Evolutionary conservation across 1,139 yeast species (phyloP), one percentile per base, ranked within the genome.

Genomic region (Suhomyces ambrosiae): DNA sequence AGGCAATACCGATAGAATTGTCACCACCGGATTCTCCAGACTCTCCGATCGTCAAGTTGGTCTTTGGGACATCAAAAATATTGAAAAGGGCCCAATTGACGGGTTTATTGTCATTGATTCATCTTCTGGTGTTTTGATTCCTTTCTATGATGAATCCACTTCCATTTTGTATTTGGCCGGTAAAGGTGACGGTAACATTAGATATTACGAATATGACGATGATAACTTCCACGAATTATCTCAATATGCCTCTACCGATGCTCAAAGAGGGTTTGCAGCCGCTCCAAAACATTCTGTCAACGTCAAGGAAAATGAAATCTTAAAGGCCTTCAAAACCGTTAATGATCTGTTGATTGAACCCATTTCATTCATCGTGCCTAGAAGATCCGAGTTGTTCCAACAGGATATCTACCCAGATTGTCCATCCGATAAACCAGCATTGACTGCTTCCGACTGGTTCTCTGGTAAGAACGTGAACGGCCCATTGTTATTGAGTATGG

Each of bases 151-250:
- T 56, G 85, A 79, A 27, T 79, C 86, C 28, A 88, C 87, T 37
- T 79, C 82, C 42, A 80, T 90, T 41, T 71, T 94, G 45, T 92
- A 85, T 58, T 71, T 92, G 47, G 97, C 96, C 24, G 98, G 98
- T 50, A 92, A 92, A 63, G 99, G 98, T 60, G 98, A 92, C 61
- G 97, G 98, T 54, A 92, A 92, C 61, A 88, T 92, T 56, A 86
- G 97, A 55, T 90, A 90, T 65, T 89, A 71, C 56, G 97, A 92
- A 64, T 87, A 76, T 58, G 86, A 81, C 48, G 80, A 85, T 51
- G 97, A 92, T 55, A 83, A 80, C 50, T 71, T 92, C 45, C 80
- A 72, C 62, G 89, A 86, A 49, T 68, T 92, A 45, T 86, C 96
- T 5, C 96, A 90, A 60, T 92, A 76, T 61, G 82, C 83, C 41